phyloP scores from a whole-genome alignment of 495 filamentous ascomycete genomes.

The Penicillium flavigenum region DNA sequence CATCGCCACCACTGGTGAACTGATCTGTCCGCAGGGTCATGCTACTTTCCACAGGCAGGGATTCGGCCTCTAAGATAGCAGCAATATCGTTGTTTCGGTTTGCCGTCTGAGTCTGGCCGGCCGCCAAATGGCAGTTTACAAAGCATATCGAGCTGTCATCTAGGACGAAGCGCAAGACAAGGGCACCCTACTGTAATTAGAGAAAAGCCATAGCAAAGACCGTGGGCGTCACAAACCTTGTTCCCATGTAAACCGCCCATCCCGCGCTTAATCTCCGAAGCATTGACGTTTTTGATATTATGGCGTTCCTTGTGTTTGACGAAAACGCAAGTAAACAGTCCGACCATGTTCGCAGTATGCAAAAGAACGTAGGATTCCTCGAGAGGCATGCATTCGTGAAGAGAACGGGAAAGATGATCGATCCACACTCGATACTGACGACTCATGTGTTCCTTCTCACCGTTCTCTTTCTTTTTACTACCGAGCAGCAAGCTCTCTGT shows the following conservation, averaged over 20 bases:
- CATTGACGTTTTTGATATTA: conserved; percentile 71
- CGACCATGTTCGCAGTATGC: conserved; percentile 85
- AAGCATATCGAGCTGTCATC: conserved; percentile 95
- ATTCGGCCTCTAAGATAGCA: conserved; percentile 76
- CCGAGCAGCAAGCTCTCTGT: conserved; percentile 61
- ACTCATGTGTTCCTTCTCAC: conserved; percentile 91
- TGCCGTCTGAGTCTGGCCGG: conserved; percentile 84
- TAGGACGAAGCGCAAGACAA: conserved; percentile 82
- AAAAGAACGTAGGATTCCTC: conserved; percentile 79
- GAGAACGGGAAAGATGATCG: conserved; percentile 74
- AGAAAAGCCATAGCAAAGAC: not conserved
- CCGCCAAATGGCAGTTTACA: conserved; percentile 95
- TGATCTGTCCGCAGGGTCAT: conserved; percentile 62
- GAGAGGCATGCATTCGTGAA: conserved; percentile 80
- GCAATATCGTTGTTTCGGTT: conserved; percentile 92
- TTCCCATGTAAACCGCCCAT: conserved; percentile 94
- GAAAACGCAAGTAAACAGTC: conserved; percentile 93
- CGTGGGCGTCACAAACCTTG: conserved; percentile 56
- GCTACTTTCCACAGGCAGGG: conserved; percentile 67
- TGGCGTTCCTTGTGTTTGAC: conserved; percentile 75
- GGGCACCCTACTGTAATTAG: conserved; percentile 62
- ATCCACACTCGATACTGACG: conserved; percentile 96
- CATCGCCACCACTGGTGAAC: conserved; percentile 87
- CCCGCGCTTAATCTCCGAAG: conserved; percentile 86
- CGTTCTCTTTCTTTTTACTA: conserved; percentile 83